Evolutionary conservation across 768 basidiomycete species (phyloP), one percentile per base, ranked within the genome.

Genomic region (Lactarius trivialis): DNA sequence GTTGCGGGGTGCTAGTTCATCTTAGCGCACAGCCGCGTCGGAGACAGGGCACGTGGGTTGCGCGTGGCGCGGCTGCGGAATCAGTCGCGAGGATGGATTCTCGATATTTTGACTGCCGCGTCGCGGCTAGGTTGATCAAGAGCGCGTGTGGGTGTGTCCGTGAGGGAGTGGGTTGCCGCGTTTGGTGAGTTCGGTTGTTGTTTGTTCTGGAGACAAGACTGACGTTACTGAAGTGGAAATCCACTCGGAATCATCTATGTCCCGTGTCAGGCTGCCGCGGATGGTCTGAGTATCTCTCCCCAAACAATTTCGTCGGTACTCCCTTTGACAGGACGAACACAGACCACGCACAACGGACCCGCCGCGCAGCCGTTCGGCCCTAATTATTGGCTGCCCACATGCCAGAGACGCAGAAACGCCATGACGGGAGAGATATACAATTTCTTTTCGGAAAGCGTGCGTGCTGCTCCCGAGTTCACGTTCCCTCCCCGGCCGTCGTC

Each of bases 121-220:
- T 77, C 15, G 74, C 79, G 19, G 77, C 79, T 41, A 79, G 78
- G 70, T 80, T 82, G 70, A 74, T 80, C 60, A 76, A 75, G 63
- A 82, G 79, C 64, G 73, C 81, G 3, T 89, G 87, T 66, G 85
- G 86, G 15, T 89, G 87, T 67, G 70, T 83, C 41, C 79, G 83
- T 36, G 85, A 88, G 71, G 86, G 85, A 6, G 76, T 89, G 11
- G 87, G 84, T 21, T 89, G 87, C 73, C 77, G 79, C 2, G 77
- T 77, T 50, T 86, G 84, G 83, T 78, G 56, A 69, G 79, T 72
- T 7, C 26, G 24, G 5, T 7, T 17, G 51, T 19, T 48, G 17
- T 33, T 54, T 51, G 28, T 0, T 37, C 48, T 56, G 15, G n/a
- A 24, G 33, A 45, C 15, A 36, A 60, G 53, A 50, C 67, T 71